Base-by-base conservation (phyloP, 1,139 yeast species). In the Magnusiomyces ingens region DNA sequence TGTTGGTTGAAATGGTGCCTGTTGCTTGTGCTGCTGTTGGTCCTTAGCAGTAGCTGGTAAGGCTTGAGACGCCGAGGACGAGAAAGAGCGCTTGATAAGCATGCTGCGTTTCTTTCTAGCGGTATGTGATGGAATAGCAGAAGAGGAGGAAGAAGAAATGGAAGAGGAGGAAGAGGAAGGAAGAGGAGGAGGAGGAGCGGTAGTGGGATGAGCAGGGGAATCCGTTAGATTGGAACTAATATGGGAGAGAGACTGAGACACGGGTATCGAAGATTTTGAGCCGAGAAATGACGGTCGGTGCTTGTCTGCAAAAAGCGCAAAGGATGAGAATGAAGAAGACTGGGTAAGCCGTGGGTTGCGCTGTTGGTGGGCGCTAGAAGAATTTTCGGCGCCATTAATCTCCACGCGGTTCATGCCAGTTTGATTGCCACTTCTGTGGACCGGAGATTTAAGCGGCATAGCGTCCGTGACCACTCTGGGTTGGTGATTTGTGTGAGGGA, bases 1-100 rank as follows among this genome's bases (percentile, higher is more conserved):
- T 61, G 63, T 43, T 21, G 45, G 13, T 2, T 32, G 17, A 45
- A 29, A 19, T 45, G 52, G 11, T 12, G 40, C 10, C 32, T 36
- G 48, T 45, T 13, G 45, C 29, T 38, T 17, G 21, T 43, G n/a
- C n/a, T n/a, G n/a, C n/a, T n/a, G n/a, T 15, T 38, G 29, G 21
- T 43, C 36, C 19, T 40, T 38, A 40, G 45, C 41, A 5, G 49
- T 13, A 15, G 49, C 13, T 13, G 49, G 42, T 21, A 41, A 38
- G n/a, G 40, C 21, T 15, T 38, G 19, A 37, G 43, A 40, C 5
- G 52, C 41, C 18, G 52, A 17, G 17, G 37, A 19, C 22, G 48
- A 13, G 15, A 36, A 36, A 5, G 40, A 36, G 17, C 40, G 40
- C 17, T 36, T 36, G 40, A 36, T 36, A 36, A 36, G 40, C 40